Evolutionary conservation across 345 rosid genomes (phyloP), one percentile per base, ranked within the genome.

Genomic region (Gossypium stocksii): DNA sequence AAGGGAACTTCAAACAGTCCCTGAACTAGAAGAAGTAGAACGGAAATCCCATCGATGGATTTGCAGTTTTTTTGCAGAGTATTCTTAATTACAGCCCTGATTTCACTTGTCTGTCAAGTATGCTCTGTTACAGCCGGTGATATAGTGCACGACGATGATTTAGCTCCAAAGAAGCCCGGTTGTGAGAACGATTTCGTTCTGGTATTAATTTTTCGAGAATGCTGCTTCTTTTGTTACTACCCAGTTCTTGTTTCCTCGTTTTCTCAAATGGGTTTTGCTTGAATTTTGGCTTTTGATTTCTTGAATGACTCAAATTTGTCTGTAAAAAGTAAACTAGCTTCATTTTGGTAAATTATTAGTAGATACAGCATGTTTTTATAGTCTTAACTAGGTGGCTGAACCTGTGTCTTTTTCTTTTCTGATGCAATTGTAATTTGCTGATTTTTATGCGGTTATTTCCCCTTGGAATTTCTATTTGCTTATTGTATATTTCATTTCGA

Each of bases 91-190:
- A 67, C 79, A 9, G 74, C 85, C 73, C 72, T 86, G 81, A 80
- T 93, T 82, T 83, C 79, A 63, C 83, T 95, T 73, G 59, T 76
- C 72, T 81, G 75, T 83, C 73, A 25, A 29, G 82, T 85, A 2
- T 85, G 77, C 79, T 62, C 85, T 2, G 97, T 85, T 41, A 56
- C 73, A 17, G 94, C 98, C 58, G 97, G 99, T 19, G 99, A 93
- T 80, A 93, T 93, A 44, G 97, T 93, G 38, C 97, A 95, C 71
- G 92, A 89, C n/a, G 98, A 95, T 76, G 85, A 90, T 76, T 80
- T 54, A 71, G 89, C 97, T 79, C 99, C 99, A 14, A 93, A 93
- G 90, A 90, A 90, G 86, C 98, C 99, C 19, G 97, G 99, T n/a
- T 95, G 99, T 76, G 96, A 87, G 73, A 95, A 95, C 82, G 94